Evolutionary conservation across 805 yeast genomes (phyloP), one percentile per base, ranked within the genome.

Genomic region (Metschnikowia kunwiensis): DNA sequence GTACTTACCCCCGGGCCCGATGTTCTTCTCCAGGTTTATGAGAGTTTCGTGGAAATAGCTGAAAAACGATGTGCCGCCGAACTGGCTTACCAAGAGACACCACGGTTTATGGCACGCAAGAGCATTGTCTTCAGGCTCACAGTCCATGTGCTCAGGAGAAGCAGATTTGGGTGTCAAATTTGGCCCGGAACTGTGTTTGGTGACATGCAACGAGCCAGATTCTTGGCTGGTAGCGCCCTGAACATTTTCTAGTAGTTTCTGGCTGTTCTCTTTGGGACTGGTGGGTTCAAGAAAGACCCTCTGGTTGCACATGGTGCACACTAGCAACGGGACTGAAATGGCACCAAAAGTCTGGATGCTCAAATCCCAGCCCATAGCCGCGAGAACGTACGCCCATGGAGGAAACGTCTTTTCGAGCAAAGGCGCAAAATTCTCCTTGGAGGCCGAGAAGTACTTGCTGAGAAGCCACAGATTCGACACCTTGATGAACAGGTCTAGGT

Each of bases 321-420:
- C 55, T 24, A 67, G 44, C 10, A 64, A 46, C 5, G 65, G 46
- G 3, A 65, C 55, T 13, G 55, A 30, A 11, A 55, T 50, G 17
- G 49, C 29, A 5, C 55, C 43, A 42, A 57, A 58, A 3, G 54
- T 43, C 43, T 63, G 70, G 5, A 60, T 54, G 21, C 58, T 42
- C 27, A 68, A 46, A 11, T 49, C 49, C 72, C 72, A 68, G 5
- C 72, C 71, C 34, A 55, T 42, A 17, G 57, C 44, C 5, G 70
- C 65, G n/a, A 65, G 33, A n/a, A 49, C 36, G 40, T 62, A 66
- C 16, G 59, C 40, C 67, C 67, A 63, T 0, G 25, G 21, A 7
- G 70, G 69, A 2, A 53, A 48, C n/a, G 37, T 30, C 10, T 27
- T 26, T 7, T 51, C 52, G 6, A 64, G 47, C 16, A 50, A 21